Evolutionary conservation across 1,139 yeast species (phyloP).

Genomic region (Candida sanyaensis): DNA sequence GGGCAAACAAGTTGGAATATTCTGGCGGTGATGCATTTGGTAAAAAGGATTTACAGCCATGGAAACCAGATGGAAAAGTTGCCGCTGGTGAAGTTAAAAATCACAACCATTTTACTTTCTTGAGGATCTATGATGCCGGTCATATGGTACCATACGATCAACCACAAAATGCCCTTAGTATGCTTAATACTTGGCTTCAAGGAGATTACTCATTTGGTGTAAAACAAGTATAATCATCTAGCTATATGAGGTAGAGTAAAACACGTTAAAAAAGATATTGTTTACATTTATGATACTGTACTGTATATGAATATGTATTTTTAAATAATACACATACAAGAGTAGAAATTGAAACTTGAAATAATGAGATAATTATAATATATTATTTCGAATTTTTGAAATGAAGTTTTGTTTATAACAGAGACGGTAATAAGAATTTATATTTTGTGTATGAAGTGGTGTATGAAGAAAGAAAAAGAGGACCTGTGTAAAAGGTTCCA

Average conservation of each 20-base stretch:
- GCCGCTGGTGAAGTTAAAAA: slow-evolving; percentile 50
- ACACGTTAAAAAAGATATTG: no score
- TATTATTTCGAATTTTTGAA: no score
- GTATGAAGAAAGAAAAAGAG: no score
- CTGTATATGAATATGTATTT: no score
- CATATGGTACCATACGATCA: slow-evolving; percentile 56
- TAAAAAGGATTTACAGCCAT: slow-evolving; percentile 39
- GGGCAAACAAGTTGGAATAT: slow-evolving; percentile 74
- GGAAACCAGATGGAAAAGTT: slow-evolving; percentile 27
- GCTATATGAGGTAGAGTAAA: neutral
- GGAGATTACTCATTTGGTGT: slow-evolving; percentile 31
- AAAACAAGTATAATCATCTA: neutral
- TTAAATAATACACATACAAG: no score
- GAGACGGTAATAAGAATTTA: no score
- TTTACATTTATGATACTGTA: no score
- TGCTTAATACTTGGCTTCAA: slow-evolving; percentile 47
- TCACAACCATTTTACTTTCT: slow-evolving; percentile 45
- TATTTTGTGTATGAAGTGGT: no score
- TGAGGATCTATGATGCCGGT: slow-evolving; percentile 50
- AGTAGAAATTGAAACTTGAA: no score
- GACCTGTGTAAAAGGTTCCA: no score
- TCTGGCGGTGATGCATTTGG: slow-evolving; percentile 54
- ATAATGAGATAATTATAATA: no score
- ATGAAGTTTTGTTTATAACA: no score
- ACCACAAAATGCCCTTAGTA: slow-evolving; percentile 45